Base-by-base conservation (phyloP, 345 rosid genomes). In the Salix caprea region DNA sequence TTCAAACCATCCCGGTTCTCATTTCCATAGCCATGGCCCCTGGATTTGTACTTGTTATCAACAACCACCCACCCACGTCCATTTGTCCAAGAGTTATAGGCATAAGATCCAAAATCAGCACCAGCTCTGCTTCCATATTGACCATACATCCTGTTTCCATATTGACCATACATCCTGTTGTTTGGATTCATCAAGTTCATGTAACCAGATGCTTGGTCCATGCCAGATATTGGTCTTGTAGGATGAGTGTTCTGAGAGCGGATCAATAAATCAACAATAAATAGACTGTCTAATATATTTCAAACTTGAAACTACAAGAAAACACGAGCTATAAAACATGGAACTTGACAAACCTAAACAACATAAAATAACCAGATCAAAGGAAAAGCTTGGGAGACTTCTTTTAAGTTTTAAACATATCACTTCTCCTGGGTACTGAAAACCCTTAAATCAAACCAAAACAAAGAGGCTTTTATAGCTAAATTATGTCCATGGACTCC, bases 1-100 rank as follows among this genome's bases (percentile, higher is more conserved):
- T 85, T 90, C 69, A 91, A 85, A 80, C 94, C 88, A 80, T 90
- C 93, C 10, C 82, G 73, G 74, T 88, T 93, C 84, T 91, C 94
- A 70, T 86, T 89, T 52, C 82, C 89, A 73, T 80, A 86, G 62
- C 84, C 82, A 80, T 82, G 87, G 72, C 85, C 83, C 77, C 84
- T 85, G 24, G 87, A 76, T 81, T 86, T 90, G 77, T 80, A 83
- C 76, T 89, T 87, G 77, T 77, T 90, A 80, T 84, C 90, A 75
- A 82, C 90, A 72, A 81, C 82, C 79, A 85, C 85, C 93, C 92
- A 90, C 18, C 90, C 91, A 28, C 70, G 82, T 58, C 93, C 91
- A 69, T 81, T 86, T 78, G 86, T 88, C 93, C 89, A 85, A 1
- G 88, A 84, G 77, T 87, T 89, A 79, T 87, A 89, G 44, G 86